These are phyloP conservation scores for Pseudogymnoascus sp. DNA, from an alignment of 2,329 filamentous ascomycete genomes.

Conservation along the genomic window DNA sequence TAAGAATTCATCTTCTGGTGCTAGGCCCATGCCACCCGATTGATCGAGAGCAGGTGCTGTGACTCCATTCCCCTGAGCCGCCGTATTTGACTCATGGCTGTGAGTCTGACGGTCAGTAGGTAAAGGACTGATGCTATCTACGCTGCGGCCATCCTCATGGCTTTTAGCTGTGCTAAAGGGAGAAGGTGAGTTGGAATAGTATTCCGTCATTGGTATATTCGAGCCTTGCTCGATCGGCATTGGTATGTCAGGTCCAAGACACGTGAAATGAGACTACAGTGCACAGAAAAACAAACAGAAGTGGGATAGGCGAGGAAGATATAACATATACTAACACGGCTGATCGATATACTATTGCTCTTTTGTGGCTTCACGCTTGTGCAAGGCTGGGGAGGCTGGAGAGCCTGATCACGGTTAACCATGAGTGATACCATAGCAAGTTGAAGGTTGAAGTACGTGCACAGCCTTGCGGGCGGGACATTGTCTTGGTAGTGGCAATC, in stretches of 20 bases:
- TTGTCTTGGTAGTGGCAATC: neutral
- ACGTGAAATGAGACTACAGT: neutral
- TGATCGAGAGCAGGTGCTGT: neutral
- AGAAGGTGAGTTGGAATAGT: neutral
- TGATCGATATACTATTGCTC: neutral
- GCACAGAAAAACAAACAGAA: neutral
- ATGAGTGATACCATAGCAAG: neutral
- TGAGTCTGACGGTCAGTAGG: neutral
- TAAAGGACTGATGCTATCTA: neutral
- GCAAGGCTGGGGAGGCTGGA: neutral
- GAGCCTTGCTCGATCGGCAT: neutral
- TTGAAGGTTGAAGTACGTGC: neutral
- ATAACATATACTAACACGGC: neutral
- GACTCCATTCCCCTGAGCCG: neutral
- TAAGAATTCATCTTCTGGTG: conserved; percentile 1
- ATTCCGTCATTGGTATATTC: neutral
- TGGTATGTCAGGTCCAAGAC: neutral
- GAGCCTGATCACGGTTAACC: neutral
- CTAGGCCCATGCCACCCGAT: conserved; percentile 9
- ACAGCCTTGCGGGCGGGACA: neutral
- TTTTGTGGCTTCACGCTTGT: neutral
- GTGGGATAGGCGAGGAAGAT: neutral
- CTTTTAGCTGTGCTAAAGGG: neutral
- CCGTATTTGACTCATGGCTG: neutral
- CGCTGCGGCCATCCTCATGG: neutral